These are phyloP conservation scores for Pseudogymnoascus sp. DNA, from an alignment of 2,329 filamentous ascomycete genomes.

Conservation along the genomic window DNA sequence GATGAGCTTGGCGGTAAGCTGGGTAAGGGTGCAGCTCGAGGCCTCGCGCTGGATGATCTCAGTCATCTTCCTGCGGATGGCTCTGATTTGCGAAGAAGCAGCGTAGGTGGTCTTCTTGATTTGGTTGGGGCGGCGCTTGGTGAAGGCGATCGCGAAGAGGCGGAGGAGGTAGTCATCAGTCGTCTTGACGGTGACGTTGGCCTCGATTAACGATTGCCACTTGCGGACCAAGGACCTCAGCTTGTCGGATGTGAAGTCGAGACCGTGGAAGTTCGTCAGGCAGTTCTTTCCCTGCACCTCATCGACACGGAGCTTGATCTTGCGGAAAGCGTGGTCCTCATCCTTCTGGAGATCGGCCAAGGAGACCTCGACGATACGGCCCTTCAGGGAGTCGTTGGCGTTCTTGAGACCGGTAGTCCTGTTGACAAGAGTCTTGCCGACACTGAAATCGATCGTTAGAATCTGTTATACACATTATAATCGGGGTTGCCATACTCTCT, in stretches of 20 bases:
- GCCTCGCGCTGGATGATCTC: constrained; percentile 99
- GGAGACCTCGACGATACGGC: constrained; percentile 97
- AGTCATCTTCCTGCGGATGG: constrained; percentile 99
- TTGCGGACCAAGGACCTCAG: constrained; percentile 98
- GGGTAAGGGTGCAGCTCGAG: constrained; percentile 83
- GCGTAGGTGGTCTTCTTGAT: constrained; percentile 99
- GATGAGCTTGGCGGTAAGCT: constrained; percentile 98
- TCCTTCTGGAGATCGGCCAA: constrained; percentile 99
- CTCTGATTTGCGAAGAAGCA: constrained; percentile 90
- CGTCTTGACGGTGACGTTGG: constrained; percentile 99
- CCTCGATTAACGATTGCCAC: constrained; percentile 99
- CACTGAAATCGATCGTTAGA: constrained; percentile 53
- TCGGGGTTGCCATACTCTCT: constrained; percentile 63
- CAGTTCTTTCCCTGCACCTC: constrained; percentile 99
- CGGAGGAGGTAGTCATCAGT: constrained; percentile 99
- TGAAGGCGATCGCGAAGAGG: constrained; percentile 98
- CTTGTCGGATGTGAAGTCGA: constrained; percentile 99
- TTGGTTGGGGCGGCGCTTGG: constrained; percentile 98
- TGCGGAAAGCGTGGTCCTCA: constrained; percentile 99
- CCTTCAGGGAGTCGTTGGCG: constrained; percentile 98
- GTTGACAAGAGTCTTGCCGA: constrained; percentile 99
- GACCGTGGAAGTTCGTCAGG: constrained; percentile 99
- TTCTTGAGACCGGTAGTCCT: constrained; percentile 99
- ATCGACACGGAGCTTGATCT: constrained; percentile 97
- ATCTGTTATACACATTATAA: constrained; percentile 12